Evolutionary conservation across 1,284 basidiomycete species (phyloP).

Genomic region (Grifola frondosa): DNA sequence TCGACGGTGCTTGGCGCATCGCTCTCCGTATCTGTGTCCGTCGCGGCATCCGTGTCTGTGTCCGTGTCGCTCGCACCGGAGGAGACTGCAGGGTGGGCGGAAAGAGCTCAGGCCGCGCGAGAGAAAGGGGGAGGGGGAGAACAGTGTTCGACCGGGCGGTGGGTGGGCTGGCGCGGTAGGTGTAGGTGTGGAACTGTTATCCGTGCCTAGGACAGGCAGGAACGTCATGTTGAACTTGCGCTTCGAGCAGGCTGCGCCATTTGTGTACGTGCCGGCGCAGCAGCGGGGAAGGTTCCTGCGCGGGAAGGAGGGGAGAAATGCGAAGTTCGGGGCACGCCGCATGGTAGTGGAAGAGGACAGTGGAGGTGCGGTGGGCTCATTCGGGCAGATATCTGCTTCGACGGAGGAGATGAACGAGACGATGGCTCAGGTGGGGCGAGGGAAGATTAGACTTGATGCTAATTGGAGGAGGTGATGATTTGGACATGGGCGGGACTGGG

Average conservation of each 20-base stretch:
- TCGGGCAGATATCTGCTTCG: too few relatives aligned
- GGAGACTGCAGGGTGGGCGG: slow-evolving; percentile 8
- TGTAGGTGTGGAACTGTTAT: slow-evolving; percentile 3
- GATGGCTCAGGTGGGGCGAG: not conserved
- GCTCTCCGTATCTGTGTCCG: slow-evolving; percentile 30
- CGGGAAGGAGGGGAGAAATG: slow-evolving; percentile 30
- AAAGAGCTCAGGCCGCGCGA: slow-evolving; percentile 1
- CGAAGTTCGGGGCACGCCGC: slow-evolving; percentile 20
- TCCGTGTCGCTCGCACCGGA: slow-evolving; percentile 20
- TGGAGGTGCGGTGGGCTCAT: slow-evolving; percentile 6
- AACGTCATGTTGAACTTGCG: slow-evolving; percentile 32
- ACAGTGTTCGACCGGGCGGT: slow-evolving; percentile 2
- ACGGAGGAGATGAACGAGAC: not conserved
- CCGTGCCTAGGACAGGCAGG: slow-evolving; percentile 25
- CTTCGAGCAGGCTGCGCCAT: slow-evolving; percentile 11
- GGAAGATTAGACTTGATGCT: too few relatives aligned
- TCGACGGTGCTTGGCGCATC: slow-evolving; percentile 24
- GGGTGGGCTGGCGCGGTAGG: slow-evolving; percentile 1
- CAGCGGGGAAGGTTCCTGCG: slow-evolving; percentile 19
- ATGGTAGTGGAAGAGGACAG: slow-evolving; percentile 5
- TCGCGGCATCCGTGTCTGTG: slow-evolving; percentile 20
- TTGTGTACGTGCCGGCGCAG: slow-evolving; percentile 9
- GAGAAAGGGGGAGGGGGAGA: slow-evolving; percentile 5
- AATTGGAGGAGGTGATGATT: slow-evolving; percentile 8
- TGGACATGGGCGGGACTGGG: not conserved